phyloP scores from a whole-genome alignment of 176 grass and related monocot species.

The Luzula sylvatica region DNA sequence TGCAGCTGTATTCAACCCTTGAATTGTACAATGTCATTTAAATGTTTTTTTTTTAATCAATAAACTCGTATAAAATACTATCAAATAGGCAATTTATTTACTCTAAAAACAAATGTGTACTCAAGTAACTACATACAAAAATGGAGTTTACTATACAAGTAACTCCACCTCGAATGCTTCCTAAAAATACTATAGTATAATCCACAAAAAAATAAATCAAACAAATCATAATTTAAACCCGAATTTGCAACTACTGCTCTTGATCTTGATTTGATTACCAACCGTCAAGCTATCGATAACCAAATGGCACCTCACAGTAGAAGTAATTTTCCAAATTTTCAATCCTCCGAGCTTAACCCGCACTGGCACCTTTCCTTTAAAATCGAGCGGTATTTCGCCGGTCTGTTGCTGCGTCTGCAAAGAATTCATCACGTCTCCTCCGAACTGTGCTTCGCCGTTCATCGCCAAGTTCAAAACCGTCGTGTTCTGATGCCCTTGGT shows the following conservation, averaged over 20 bases:
- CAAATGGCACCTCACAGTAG: constrained; percentile 53
- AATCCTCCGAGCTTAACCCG: constrained; percentile 39
- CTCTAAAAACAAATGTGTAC: background rate
- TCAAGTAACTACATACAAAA: constrained; percentile 1
- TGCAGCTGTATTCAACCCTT: background rate
- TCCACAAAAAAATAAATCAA: background rate
- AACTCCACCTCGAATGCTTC: constrained; percentile 6
- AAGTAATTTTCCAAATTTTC: constrained; percentile 56
- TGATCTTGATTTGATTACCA: constrained; percentile 67
- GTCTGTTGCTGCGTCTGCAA: constrained; percentile 41
- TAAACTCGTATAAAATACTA: no score
- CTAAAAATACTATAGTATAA: background rate
- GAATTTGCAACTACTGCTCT: constrained; percentile 89
- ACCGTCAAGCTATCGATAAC: constrained; percentile 67
- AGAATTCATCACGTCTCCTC: constrained; percentile 22
- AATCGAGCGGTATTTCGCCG: constrained; percentile 48
- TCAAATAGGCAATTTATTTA: background rate
- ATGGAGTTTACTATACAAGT: constrained; percentile 3
- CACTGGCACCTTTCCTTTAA: constrained; percentile 65
- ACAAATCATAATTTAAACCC: constrained; percentile 44
- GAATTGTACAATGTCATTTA: constrained; percentile 4
- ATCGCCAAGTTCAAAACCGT: constrained; percentile 46
- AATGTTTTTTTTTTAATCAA: no score
- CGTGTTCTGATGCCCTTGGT: constrained; percentile 74
- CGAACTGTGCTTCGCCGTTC: constrained; percentile 46